Evolutionary conservation across 176 grass and related monocot genomes (phyloP).

Genomic region (Poa annua): DNA sequence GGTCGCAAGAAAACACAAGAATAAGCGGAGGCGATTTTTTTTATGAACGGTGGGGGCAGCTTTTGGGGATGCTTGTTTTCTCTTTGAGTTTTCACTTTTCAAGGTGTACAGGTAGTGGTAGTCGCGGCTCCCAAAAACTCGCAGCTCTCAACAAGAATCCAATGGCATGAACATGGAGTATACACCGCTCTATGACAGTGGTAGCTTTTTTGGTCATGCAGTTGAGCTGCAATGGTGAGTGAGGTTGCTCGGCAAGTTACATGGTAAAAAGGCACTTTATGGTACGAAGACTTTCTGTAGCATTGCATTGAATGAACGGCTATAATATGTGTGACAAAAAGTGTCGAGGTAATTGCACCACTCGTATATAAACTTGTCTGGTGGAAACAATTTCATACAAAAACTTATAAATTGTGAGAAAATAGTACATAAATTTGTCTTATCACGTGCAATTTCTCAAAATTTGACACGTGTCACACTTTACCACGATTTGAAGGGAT

Average conservation of each 20-base stretch:
- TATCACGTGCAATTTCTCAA: no score
- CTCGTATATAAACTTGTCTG: no score
- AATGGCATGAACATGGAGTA: constrained; percentile 24
- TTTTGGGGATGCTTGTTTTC: constrained; percentile 9
- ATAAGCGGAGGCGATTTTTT: constrained; percentile 35
- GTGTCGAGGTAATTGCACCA: no score
- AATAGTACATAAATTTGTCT: no score
- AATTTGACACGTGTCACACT: no score
- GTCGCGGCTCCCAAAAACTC: constrained; percentile 32
- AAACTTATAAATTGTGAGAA: no score
- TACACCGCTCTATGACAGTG: not conserved
- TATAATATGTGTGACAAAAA: not conserved
- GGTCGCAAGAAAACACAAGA: not conserved
- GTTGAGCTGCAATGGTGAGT: constrained; percentile 26
- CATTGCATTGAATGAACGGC: not conserved
- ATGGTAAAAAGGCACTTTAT: constrained; percentile 30
- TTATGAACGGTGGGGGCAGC: constrained; percentile 42
- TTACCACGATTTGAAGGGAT: no score
- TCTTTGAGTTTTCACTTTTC: constrained; percentile 44
- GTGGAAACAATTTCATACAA: no score
- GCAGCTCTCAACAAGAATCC: constrained; percentile 50
- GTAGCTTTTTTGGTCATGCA: constrained; percentile 14
- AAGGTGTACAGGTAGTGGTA: constrained; percentile 43
- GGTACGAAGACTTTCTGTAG: constrained; percentile 13
- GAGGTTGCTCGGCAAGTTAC: constrained; percentile 32